Base-by-base conservation (phyloP, 2,329 filamentous ascomycete species). In the Colletotrichum sp. region DNA sequence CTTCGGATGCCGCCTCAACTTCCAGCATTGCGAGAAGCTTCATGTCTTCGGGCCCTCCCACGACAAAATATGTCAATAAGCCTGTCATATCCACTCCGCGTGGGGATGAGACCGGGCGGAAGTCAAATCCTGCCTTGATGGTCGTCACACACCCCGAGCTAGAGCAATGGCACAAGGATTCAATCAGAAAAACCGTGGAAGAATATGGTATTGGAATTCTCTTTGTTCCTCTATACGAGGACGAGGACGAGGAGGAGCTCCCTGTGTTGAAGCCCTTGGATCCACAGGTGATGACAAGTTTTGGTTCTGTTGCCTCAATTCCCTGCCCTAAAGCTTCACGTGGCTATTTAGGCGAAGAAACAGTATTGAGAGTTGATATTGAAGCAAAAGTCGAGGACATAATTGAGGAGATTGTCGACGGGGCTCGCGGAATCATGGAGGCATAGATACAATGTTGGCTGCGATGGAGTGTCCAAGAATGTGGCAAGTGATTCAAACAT, bases 201-300 rank as follows among this genome's bases (percentile, higher is more conserved):
- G 81, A 82, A 18, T 83, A 83, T 36, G 77, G 80, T 5, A 80
- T 83, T 36, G 82, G 81, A 1, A 71, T 83, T 7, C 79, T 83
- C 44, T 83, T 82, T 76, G 80, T 82, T 32, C 82, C 82, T 3
- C 67, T 83, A 5, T 65, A 39, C 2, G 34, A 64, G 18, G 60
- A 30, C 4, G 30, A 34, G 32, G 32, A 64, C 7, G 34, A 64
- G 21, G 62, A 65, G n/a, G 62, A 28, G 3, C 12, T 65, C 0
- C 34, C 34, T 2, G 6, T 65, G 0, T n/a, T 65, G 62, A 65
- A 18, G 9, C 62, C 62, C 18, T 26, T 65, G 34, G 34, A 65
- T 7, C 62, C 62, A 8, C 13, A 6, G 7, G 24, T 6, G 7
- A 65, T 65, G 62, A 44, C 62, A 1, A 28, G 34, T 2, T 44